Percentiles rank a stretch among this genome's conserved stretches.
Evolutionary conservation across 148 eudicot species (phyloP).

Genomic region (Mesembryanthemum crystallinum): DNA sequence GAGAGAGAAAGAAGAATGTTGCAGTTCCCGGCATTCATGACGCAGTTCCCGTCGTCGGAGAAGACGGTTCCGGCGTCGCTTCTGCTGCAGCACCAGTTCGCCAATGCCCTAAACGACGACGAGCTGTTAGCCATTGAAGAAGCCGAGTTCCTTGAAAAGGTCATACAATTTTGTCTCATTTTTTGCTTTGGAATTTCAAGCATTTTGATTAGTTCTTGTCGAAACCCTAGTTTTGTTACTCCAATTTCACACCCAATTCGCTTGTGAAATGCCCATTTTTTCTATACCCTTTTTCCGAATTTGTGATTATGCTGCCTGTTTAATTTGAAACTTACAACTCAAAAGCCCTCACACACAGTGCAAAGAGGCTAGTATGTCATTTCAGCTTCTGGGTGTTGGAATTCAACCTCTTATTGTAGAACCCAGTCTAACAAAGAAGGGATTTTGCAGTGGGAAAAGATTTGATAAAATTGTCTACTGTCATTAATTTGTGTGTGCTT

Average conservation of each 20-base stretch:
- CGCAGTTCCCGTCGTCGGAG: constrained; percentile 65
- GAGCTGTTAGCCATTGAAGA: constrained; percentile 83
- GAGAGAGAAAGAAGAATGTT: constrained; percentile 31
- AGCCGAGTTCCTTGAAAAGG: constrained; percentile 73
- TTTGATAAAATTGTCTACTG: too few relatives aligned
- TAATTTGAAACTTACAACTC: neutral
- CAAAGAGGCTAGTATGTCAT: too few relatives aligned
- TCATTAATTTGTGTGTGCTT: too few relatives aligned
- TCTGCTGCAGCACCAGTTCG: constrained; percentile 54
- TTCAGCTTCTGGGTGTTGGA: too few relatives aligned
- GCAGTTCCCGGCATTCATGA: constrained; percentile 67
- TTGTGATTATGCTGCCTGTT: neutral
- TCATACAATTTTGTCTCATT: neutral
- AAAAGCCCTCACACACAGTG: neutral
- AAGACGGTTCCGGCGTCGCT: constrained; percentile 65
- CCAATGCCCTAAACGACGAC: constrained; percentile 65
- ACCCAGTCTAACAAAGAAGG: too few relatives aligned
- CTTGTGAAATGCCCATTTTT: neutral
- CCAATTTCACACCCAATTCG: neutral
- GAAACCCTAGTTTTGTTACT: neutral
- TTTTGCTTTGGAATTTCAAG: neutral
- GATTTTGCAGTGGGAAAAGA: too few relatives aligned
- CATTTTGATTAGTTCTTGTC: neutral
- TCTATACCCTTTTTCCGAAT: neutral
- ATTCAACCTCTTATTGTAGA: too few relatives aligned